Evolutionary conservation across 2,329 filamentous ascomycete genomes (phyloP).

Genomic region (Scedosporium minutisporum): DNA sequence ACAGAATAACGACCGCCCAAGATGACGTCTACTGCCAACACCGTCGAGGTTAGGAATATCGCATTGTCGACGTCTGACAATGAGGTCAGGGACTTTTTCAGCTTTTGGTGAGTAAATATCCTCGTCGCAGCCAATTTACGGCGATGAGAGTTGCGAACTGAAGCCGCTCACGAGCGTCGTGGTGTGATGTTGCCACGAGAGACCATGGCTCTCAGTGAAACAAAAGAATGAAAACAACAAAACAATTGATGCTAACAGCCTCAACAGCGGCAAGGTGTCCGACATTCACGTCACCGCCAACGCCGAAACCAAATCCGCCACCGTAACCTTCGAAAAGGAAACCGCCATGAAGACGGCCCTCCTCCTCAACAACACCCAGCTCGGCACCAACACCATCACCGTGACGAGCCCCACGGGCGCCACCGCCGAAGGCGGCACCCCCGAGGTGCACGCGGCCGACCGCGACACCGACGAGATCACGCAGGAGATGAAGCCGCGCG

Average conservation of each 20-base stretch:
- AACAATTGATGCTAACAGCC: background rate
- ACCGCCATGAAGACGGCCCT: conserved; percentile 95
- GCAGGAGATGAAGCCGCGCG: conserved; percentile 94
- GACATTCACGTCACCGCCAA: conserved; percentile 64
- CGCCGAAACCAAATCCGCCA: conserved; percentile 68
- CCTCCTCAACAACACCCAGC: conserved; percentile 92
- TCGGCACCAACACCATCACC: conserved; percentile 76
- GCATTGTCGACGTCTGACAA: conserved; percentile 71
- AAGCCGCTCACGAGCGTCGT: background rate
- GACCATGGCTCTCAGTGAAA: conserved; percentile 7
- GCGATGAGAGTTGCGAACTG: too few species aligned
- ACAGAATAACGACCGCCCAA: conserved; percentile 7
- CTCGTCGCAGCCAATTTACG: too few species aligned
- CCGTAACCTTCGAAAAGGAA: conserved; percentile 94
- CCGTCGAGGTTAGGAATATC: conserved; percentile 87
- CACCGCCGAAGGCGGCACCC: conserved; percentile 49
- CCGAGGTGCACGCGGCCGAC: conserved; percentile 43
- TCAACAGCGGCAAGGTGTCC: conserved; percentile 75
- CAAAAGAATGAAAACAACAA: background rate
- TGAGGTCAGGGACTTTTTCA: conserved; percentile 95
- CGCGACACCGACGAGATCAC: conserved; percentile 61
- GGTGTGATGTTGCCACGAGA: background rate
- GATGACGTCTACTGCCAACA: conserved; percentile 35
- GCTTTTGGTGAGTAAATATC: conserved; percentile 61
- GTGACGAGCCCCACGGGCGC: conserved; percentile 60